Evolutionary conservation across 108 stramenopile species (phyloP).

Genomic region (Cylindrotheca fusiformis): DNA sequence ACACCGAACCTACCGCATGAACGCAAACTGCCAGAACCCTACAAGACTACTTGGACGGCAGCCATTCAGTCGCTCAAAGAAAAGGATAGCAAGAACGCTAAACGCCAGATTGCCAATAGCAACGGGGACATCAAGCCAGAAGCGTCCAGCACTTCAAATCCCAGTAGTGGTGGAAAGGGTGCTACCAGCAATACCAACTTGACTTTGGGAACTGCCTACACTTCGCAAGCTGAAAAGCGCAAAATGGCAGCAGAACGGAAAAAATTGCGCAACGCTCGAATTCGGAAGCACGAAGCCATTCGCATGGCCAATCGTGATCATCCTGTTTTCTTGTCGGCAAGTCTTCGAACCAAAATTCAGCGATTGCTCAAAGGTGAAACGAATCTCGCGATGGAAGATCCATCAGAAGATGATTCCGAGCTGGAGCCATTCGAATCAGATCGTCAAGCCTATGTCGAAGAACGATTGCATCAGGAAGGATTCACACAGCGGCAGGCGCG

Average conservation of each 20-base stretch:
- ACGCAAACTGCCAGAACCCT: constrained; percentile 91
- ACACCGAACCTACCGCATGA: constrained; percentile 86
- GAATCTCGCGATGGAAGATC: constrained; percentile 23
- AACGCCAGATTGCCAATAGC: constrained; percentile 1
- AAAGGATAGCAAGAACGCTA: constrained; percentile 7
- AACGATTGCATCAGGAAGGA: constrained; percentile 72
- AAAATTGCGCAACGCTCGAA: constrained; percentile 47
- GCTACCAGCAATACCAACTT: constrained; percentile 43
- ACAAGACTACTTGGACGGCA: constrained; percentile 77
- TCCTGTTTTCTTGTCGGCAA: constrained; percentile 71
- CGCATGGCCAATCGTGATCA: constrained; percentile 75
- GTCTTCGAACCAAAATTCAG: constrained; percentile 65
- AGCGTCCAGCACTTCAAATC: not conserved
- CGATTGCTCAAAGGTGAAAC: constrained; percentile 48
- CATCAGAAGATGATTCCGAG: constrained; percentile 39
- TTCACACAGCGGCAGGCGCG: constrained; percentile 63
- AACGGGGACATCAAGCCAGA: constrained; percentile 4
- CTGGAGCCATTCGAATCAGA: constrained; percentile 31
- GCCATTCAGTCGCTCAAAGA: constrained; percentile 46
- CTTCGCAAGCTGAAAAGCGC: constrained; percentile 46
- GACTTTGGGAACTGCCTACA: constrained; percentile 20
- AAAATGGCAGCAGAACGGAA: constrained; percentile 37
- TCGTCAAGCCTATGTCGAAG: constrained; percentile 49
- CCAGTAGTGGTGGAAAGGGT: constrained; percentile 17
- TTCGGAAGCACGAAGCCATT: constrained; percentile 68